Conservation (phyloP, 1,284 basidiomycete species). For the Wolfiporia cocos region DNA sequence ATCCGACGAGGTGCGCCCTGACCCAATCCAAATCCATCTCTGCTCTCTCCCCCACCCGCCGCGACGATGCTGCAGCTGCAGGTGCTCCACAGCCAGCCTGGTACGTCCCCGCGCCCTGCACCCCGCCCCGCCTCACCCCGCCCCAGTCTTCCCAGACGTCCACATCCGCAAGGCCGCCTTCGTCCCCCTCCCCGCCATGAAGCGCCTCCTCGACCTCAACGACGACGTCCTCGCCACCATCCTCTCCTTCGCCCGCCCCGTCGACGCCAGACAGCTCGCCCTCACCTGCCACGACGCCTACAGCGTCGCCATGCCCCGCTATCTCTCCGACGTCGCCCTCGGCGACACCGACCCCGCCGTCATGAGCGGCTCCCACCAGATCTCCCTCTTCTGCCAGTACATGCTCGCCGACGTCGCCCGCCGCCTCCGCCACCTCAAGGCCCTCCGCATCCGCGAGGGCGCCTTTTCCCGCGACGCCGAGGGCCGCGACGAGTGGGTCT, state of each 20-base stretch:
- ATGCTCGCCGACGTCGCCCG: constrained; percentile 7
- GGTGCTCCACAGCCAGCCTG: no score
- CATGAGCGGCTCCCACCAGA: not conserved
- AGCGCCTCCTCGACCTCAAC: constrained; percentile 9
- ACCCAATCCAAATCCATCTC: no score
- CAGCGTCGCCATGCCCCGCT: constrained; percentile 7
- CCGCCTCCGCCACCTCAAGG: constrained; percentile 12
- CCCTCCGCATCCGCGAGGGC: constrained; percentile 17
- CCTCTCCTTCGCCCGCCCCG: constrained; percentile 3
- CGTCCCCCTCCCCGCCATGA: no score
- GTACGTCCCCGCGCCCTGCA: no score
- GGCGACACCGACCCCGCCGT: not conserved
- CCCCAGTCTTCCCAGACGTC: no score
- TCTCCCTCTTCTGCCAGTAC: constrained; percentile 10
- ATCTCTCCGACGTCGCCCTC: constrained; percentile 9
- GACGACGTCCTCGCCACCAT: constrained; percentile 9
- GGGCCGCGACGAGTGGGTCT: constrained; percentile 10
- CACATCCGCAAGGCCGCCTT: no score
- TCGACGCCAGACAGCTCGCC: constrained; percentile 6
- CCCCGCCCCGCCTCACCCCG: no score
- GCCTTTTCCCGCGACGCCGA: constrained; percentile 12
- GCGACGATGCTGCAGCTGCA: no score
- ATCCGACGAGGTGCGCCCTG: no score
- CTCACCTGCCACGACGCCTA: constrained; percentile 8
- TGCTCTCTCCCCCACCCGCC: no score